phyloP scores from a whole-genome alignment of 768 basidiomycete species.

The Candolleomyces eurysporus region DNA sequence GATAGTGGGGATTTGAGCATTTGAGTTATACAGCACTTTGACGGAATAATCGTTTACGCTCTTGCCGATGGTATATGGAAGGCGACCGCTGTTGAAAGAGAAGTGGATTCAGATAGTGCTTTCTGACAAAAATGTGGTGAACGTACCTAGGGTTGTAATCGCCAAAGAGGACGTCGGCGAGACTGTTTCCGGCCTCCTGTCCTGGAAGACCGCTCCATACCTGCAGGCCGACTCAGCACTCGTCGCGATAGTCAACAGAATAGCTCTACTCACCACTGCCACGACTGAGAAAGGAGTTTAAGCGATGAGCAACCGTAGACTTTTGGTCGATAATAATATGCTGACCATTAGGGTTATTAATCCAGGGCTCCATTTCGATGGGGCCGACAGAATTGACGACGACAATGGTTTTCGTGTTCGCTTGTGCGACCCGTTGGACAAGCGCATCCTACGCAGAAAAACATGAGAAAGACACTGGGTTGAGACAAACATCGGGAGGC shows the following conservation, averaged over 20 bases:
- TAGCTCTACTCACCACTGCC: slow-evolving; percentile 29
- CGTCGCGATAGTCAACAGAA: background rate
- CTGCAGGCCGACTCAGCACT: slow-evolving; percentile 16
- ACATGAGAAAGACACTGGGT: background rate
- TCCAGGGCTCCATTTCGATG: slow-evolving; percentile 57
- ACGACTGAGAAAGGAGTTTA: slow-evolving; percentile 23
- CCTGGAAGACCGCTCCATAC: slow-evolving; percentile 59
- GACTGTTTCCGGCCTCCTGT: slow-evolving; percentile 60
- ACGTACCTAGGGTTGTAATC: slow-evolving; percentile 55
- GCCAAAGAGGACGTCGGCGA: slow-evolving; percentile 61
- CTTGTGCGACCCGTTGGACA: slow-evolving; percentile 48
- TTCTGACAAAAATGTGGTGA: background rate
- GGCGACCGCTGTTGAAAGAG: slow-evolving; percentile 32
- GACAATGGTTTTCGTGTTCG: slow-evolving; percentile 62
- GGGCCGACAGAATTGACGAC: slow-evolving; percentile 67
- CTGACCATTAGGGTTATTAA: slow-evolving; percentile 50
- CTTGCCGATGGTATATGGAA: slow-evolving; percentile 56
- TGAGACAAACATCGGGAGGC: background rate
- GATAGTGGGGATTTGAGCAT: slow-evolving; percentile 41
- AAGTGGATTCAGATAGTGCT: background rate
- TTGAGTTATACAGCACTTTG: slow-evolving; percentile 38
- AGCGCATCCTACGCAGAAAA: slow-evolving; percentile 36
- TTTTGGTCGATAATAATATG: background rate
- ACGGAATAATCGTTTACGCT: slow-evolving; percentile 54
- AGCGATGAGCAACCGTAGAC: background rate